Evolutionary conservation across 805 yeast genomes (phyloP).

Genomic region (Cyberlindnera misumaiensis): DNA sequence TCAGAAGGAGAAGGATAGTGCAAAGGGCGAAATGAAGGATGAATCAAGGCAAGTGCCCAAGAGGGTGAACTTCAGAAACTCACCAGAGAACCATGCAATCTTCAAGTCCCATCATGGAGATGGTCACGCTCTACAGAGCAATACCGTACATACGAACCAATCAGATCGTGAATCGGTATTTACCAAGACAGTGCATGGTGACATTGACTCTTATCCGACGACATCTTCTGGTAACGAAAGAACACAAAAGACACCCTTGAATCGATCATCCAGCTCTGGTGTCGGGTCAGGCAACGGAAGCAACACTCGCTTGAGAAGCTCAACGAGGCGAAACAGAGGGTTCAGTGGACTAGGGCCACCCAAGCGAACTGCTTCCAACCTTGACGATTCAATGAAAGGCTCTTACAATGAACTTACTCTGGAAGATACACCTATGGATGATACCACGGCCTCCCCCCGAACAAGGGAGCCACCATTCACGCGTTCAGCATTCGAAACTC

Average conservation of each 20-base stretch:
- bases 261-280: constrained; percentile 9
- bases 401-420: constrained; percentile 2
- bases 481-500: background rate
- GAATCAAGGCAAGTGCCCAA: constrained; percentile 9
- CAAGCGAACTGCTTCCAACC: constrained; percentile 22
- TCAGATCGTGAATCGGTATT: constrained; percentile 21
- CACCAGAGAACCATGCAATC: constrained; percentile 8
- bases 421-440: constrained; percentile 21
- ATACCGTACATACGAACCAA: constrained; percentile 13
- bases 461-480: background rate
- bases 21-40: constrained; percentile 6
- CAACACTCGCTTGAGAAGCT: constrained; percentile 20
- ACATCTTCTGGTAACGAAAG: constrained; percentile 10
- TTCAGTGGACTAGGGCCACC: constrained; percentile 31
- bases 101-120: constrained; percentile 9
- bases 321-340: constrained; percentile 23
- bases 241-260: constrained; percentile 17
- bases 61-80: constrained; percentile 19
- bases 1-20: constrained; percentile 25
- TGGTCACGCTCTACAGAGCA: constrained; percentile 6
- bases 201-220: constrained; percentile 11
- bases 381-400: constrained; percentile 2
- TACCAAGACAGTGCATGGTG: constrained; percentile 12
- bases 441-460: constrained; percentile 5
- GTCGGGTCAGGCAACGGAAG: constrained; percentile 8